These are phyloP conservation scores for Kodamaea leandrae DNA, from an alignment of 805 yeast species.

Conservation along the genomic window DNA sequence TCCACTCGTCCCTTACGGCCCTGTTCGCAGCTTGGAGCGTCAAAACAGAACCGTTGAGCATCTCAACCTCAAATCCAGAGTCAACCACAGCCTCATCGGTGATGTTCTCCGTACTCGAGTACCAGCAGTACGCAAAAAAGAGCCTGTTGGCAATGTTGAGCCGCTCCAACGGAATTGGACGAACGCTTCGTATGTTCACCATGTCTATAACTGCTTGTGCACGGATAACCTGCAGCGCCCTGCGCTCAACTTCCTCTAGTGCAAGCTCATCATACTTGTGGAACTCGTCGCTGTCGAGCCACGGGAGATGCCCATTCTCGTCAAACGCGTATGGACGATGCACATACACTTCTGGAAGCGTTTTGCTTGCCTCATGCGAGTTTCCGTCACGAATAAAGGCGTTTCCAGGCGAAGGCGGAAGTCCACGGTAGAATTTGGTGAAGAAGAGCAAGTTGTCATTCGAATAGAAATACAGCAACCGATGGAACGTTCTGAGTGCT, in stretches of 20 bases:
- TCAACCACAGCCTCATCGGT: slow-evolving; percentile 36
- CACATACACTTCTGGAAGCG: slow-evolving; percentile 33
- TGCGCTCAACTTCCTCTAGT: slow-evolving; percentile 61
- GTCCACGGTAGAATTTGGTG: slow-evolving; percentile 50
- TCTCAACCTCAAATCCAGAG: slow-evolving; percentile 51
- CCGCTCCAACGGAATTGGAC: slow-evolving; percentile 24
- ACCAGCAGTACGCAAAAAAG: slow-evolving; percentile 31
- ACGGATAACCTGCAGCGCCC: slow-evolving; percentile 50
- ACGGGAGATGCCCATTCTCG: slow-evolving; percentile 50
- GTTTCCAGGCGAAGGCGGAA: slow-evolving; percentile 57
- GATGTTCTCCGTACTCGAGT: slow-evolving; percentile 20
- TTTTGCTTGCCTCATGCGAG: neutral
- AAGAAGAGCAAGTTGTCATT: slow-evolving; percentile 60
- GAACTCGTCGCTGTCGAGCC: slow-evolving; percentile 56
- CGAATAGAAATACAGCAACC: slow-evolving; percentile 62
- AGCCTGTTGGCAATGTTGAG: slow-evolving; percentile 25
- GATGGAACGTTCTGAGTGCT: slow-evolving; percentile 44
- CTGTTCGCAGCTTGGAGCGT: slow-evolving; percentile 56
- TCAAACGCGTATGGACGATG: slow-evolving; percentile 57
- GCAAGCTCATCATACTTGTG: slow-evolving; percentile 54
- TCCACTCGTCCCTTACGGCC: slow-evolving; percentile 62
- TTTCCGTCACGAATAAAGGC: slow-evolving; percentile 11
- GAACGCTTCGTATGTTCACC: slow-evolving; percentile 43
- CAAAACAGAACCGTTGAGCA: slow-evolving; percentile 45
- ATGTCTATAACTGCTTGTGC: slow-evolving; percentile 66